phyloP scores from a whole-genome alignment of 208 protist species.

The Porcisia hertigi region DNA sequence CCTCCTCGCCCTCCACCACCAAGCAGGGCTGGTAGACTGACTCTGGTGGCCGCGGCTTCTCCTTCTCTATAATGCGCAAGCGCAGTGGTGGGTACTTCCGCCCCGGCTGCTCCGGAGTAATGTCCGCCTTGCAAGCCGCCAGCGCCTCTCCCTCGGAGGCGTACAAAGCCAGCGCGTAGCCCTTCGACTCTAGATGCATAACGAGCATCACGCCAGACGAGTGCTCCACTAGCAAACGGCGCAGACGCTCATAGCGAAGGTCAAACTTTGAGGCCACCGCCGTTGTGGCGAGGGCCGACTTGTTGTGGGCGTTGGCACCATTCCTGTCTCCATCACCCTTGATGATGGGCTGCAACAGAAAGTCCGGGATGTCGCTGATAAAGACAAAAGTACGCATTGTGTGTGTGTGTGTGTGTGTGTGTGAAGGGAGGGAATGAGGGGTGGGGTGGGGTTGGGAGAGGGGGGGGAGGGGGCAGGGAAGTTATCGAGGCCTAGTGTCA shows the following conservation, averaged over 20 bases:
- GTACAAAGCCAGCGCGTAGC: conserved; percentile 82
- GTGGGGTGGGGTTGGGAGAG: neutral
- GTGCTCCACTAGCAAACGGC: conserved; percentile 69
- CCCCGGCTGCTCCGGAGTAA: conserved; percentile 42
- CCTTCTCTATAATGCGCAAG: conserved; percentile 74
- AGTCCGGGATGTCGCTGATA: conserved; percentile 78
- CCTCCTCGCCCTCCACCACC: conserved; percentile 58
- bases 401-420: neutral
- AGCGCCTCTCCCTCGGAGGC: conserved; percentile 82
- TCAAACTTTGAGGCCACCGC: conserved; percentile 46
- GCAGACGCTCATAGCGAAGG: conserved; percentile 83
- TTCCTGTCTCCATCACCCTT: conserved; percentile 11
- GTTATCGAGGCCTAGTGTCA: neutral
- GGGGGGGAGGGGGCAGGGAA: neutral
- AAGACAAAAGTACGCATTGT: conserved; percentile 86
- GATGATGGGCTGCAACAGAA: conserved; percentile 65
- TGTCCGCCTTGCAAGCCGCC: conserved; percentile 75
- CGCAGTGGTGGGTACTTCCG: conserved; percentile 47
- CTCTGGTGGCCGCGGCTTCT: conserved; percentile 65
- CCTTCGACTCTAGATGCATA: conserved; percentile 79
- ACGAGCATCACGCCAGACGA: conserved; percentile 86
- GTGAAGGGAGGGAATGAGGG: neutral
- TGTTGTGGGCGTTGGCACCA: neutral
- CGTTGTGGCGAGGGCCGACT: neutral
- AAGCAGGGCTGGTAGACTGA: conserved; percentile 82